These are phyloP conservation scores for Benincasa hispida DNA, from an alignment of 306 rosid species.

Conservation along the genomic window DNA sequence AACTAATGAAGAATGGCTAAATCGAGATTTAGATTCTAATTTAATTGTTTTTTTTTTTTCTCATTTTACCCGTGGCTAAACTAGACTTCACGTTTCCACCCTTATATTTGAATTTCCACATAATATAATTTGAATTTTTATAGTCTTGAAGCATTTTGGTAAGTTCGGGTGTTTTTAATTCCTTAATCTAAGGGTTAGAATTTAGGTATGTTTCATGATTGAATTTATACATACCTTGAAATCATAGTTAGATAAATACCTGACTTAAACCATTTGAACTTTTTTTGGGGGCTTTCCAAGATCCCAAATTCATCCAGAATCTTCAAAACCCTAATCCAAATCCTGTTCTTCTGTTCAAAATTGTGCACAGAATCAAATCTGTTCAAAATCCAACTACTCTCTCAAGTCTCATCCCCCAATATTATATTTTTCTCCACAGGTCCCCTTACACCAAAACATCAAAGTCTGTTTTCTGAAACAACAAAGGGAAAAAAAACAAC, in stretches of 20 bases:
- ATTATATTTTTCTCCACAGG: background rate
- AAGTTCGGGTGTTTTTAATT: too few relatives aligned
- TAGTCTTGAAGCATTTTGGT: too few relatives aligned
- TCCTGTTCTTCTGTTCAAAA: background rate
- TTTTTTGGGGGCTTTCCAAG: background rate
- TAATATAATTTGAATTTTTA: too few relatives aligned
- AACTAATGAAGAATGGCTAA: too few relatives aligned
- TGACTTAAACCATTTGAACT: background rate
- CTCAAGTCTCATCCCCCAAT: too few relatives aligned
- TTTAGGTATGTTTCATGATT: too few relatives aligned
- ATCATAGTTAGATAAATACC: background rate
- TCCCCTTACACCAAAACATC: background rate
- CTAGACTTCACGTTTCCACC: too few relatives aligned
- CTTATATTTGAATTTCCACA: too few relatives aligned
- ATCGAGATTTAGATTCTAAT: too few relatives aligned
- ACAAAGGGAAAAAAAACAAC: background rate
- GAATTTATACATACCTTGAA: background rate
- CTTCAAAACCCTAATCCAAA: background rate
- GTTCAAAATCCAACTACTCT: background rate
- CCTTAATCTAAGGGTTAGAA: background rate
- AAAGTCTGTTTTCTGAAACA: background rate
- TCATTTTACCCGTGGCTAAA: too few relatives aligned
- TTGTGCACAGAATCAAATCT: background rate
- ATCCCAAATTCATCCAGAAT: background rate
- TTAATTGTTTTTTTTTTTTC: too few relatives aligned